A percentile compares a stretch with the other conserved stretches of the same genome.
Evolutionary conservation across 169 alveolate genomes (phyloP).

Genomic region (Babesia sp.): DNA sequence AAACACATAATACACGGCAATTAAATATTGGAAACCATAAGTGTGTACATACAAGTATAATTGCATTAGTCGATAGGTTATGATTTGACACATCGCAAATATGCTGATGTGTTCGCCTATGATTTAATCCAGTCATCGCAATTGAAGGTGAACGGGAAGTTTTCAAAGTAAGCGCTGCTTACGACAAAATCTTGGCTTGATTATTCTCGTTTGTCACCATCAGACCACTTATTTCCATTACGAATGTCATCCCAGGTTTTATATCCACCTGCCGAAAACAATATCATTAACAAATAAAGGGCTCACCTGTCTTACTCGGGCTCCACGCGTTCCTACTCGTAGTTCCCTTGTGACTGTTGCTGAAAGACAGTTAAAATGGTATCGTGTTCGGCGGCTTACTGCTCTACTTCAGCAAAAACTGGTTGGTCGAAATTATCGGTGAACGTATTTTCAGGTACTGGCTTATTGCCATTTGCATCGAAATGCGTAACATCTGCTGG

Average conservation of each 20-base stretch:
- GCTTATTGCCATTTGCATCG: neutral
- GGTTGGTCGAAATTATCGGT: neutral
- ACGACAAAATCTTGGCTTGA: no score
- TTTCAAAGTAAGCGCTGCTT: no score
- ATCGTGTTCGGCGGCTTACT: neutral
- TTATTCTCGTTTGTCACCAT: neutral
- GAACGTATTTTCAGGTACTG: neutral
- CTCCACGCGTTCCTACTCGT: neutral
- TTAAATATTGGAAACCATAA: no score
- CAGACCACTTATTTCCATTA: neutral
- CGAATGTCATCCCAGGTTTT: constrained; percentile 60
- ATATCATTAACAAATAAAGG: neutral
- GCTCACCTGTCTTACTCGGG: neutral
- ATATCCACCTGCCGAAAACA: neutral
- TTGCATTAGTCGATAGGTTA: no score
- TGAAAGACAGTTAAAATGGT: neutral
- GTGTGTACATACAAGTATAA: no score
- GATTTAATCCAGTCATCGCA: no score
- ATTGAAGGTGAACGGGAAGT: no score
- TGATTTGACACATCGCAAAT: no score
- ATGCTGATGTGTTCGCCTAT: no score
- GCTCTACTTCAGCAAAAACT: neutral
- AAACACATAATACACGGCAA: constrained; percentile 3
- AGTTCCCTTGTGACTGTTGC: neutral
- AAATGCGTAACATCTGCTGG: neutral